phyloP scores from a whole-genome alignment of 2,329 filamentous ascomycete species.

The Bipolaris zeicola region DNA sequence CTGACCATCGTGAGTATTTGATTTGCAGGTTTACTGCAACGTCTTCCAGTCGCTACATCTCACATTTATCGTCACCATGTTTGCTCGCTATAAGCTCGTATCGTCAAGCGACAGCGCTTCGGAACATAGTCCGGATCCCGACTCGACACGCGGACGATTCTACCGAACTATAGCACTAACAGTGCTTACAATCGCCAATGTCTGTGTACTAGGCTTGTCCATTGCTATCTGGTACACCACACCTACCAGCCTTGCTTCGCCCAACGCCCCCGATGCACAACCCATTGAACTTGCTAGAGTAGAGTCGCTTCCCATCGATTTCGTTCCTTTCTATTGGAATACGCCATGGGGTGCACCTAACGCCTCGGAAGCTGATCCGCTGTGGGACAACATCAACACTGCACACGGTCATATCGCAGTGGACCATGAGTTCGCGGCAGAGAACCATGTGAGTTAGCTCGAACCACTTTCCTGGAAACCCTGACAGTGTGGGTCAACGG shows the following conservation, averaged over 20 bases:
- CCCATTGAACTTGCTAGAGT: conserved; percentile 5
- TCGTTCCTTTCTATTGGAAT: conserved; percentile 9
- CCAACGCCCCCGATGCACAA: neutral
- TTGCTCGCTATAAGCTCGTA: conserved; percentile 6
- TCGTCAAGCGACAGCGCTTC: neutral
- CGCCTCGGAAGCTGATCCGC: conserved; percentile 21
- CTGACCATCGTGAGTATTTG: conserved; percentile 2
- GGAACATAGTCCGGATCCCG: neutral
- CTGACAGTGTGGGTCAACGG: neutral
- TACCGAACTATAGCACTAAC: conserved; percentile 1
- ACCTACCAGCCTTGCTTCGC: neutral
- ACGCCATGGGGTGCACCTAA: conserved; percentile 12
- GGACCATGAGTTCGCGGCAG: conserved; percentile 28
- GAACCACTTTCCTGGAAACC: neutral
- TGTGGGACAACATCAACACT: conserved; percentile 33
- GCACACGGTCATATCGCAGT: conserved; percentile 37
- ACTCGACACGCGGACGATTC: neutral
- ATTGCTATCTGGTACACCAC: conserved; percentile 5
- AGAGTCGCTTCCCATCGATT: conserved; percentile 2
- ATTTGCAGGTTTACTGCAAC: neutral
- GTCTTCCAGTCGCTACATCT: neutral
- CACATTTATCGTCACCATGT: conserved; percentile 1
- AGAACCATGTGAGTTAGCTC: conserved; percentile 16
- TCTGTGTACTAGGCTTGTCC: conserved; percentile 4
- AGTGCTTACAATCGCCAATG: conserved; percentile 1